Conservation (phyloP, 83 land plant species). For the Diphasiastrum complanatum region DNA sequence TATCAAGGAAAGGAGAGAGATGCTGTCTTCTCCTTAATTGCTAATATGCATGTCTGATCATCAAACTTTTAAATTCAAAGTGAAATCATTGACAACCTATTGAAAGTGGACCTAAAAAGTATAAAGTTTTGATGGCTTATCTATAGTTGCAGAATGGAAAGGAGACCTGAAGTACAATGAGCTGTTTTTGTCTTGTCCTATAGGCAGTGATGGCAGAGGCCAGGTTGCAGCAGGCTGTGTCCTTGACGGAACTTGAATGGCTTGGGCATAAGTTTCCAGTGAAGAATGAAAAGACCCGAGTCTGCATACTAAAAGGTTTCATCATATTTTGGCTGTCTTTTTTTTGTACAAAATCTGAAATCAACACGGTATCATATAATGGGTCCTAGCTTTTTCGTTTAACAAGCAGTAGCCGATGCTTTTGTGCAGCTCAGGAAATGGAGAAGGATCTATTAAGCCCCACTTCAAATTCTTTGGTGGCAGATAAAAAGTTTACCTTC, state of each 20-base stretch:
- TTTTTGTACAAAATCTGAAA: too few species aligned
- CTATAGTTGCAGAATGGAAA: too few species aligned
- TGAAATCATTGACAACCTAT: too few species aligned
- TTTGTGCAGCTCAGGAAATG: conserved; percentile 69
- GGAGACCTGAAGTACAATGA: neutral
- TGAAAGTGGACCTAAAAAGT: too few species aligned
- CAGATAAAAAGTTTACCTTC: conserved; percentile 60
- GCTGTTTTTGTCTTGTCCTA: conserved; percentile 2
- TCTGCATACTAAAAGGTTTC: conserved; percentile 76
- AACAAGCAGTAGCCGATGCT: too few species aligned
- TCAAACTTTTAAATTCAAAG: too few species aligned
- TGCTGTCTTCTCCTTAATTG: too few species aligned
- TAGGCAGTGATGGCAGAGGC: conserved; percentile 91
- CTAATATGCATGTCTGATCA: too few species aligned
- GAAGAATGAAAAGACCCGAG: conserved; percentile 80
- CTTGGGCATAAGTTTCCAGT: conserved; percentile 87
- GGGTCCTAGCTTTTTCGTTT: too few species aligned
- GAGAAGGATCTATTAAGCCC: conserved; percentile 62
- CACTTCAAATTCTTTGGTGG: conserved; percentile 44
- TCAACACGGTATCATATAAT: too few species aligned
- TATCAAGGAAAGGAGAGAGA: too few species aligned
- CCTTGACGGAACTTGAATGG: conserved; percentile 79
- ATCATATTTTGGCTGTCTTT: neutral
- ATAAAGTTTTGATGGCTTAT: too few species aligned
- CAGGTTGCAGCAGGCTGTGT: conserved; percentile 69